phyloP scores from a whole-genome alignment of 2,329 filamentous ascomycete genomes.

The Aspergillus sp. region DNA sequence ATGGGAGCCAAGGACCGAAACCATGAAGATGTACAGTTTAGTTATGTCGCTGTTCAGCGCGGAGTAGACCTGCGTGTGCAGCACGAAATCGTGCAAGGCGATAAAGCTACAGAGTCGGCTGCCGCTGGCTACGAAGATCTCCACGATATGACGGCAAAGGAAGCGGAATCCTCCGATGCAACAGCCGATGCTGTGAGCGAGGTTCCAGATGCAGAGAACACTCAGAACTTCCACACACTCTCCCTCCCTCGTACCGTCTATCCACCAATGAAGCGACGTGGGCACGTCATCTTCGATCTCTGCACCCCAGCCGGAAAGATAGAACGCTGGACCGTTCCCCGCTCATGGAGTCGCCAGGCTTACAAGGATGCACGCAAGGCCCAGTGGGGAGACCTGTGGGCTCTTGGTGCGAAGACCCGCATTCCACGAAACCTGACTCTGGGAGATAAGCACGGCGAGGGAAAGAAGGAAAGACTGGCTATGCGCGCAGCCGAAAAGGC shows the following conservation, averaged over 20 bases:
- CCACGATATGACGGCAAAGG: constrained; percentile 19
- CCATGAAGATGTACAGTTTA: constrained; percentile 87
- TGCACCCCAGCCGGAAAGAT: constrained; percentile 82
- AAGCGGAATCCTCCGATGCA: constrained; percentile 4
- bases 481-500: constrained; percentile 27
- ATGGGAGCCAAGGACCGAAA: constrained; percentile 65
- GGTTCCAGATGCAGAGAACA: constrained; percentile 10
- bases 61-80: constrained; percentile 57
- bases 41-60: constrained; percentile 79
- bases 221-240: constrained; percentile 48
- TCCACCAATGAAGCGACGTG: constrained; percentile 77
- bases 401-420: constrained; percentile 85
- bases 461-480: constrained; percentile 37
- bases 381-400: constrained; percentile 91
- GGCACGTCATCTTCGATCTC: constrained; percentile 83
- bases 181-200: constrained; percentile 3
- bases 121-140: constrained; percentile 66
- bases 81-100: constrained; percentile 45
- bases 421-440: constrained; percentile 57
- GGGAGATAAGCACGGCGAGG: constrained; percentile 44
- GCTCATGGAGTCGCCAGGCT: constrained; percentile 72
- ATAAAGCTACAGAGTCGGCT: constrained; percentile 58
- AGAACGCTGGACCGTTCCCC: constrained; percentile 90
- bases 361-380: constrained; percentile 92
- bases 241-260: constrained; percentile 74